Base-by-base conservation (phyloP, 164 flowering plant species). In the Vitis riparia region DNA sequence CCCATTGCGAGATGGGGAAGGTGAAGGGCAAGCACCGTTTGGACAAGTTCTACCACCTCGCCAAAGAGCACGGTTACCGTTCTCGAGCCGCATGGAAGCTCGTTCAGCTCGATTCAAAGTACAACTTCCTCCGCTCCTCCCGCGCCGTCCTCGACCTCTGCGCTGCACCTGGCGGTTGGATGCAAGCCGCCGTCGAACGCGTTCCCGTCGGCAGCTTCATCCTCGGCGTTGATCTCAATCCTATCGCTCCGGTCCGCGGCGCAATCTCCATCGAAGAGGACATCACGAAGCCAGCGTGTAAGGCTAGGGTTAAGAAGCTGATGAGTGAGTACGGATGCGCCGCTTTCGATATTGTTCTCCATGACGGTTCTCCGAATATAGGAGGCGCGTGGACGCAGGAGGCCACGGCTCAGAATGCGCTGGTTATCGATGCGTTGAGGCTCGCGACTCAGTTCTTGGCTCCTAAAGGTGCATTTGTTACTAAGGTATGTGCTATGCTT, bases 101-200 rank as follows among this genome's bases (percentile, higher is more conserved):
- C 8, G 79, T 89, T 68, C 98, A 94, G 71, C 88, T 92, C 68
- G 97, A 94, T 58, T 68, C 90, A 77, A 94, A 92, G 70, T 88
- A 66, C 92, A 15, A 58, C 55, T 83, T 92, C 74, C 91, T 94
- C 69, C 75, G 78, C 15, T 83, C 96, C 15, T 72, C 99, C 8
- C 90, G 77, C 66, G 79, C 96, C 48, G 92, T 90, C 14, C 94
- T 94, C 78, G 98, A 94, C 63, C 94, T 94, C 73, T 94, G 97
- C 73, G 99, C 99, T 68, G 99, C 97, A 9, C 99, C 99, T 10
- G 98, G 98, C 4, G 92, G 97, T 1, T 94, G 97, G 99, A 86
- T 90, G 90, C 98, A 94, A 59, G 94, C 90, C 1, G 85, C 92
- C n/a, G 94, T 91, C 9, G 79, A 87, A 63, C 87, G 86, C 0